Base-by-base conservation (phyloP, 441 rosid species). In the Omphalea diandra region DNA sequence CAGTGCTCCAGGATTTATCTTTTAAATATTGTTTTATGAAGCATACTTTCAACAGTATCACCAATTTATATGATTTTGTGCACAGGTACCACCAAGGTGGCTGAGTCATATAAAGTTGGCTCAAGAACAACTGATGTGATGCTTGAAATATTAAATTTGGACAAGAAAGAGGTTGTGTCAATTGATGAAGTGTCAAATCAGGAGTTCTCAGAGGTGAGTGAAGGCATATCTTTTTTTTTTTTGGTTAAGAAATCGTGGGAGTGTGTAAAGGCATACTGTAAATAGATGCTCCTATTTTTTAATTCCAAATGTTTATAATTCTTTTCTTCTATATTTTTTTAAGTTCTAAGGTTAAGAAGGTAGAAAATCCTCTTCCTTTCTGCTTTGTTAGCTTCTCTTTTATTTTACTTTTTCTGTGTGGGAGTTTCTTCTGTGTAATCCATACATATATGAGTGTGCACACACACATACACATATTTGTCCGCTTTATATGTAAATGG, bases 171-270 rank as follows among this genome's bases (percentile, higher is more conserved):
- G 83, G 77, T 85, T 71, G 71, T 91, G 67, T 80, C 96, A 54
- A 86, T 96, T 69, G 83, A 86, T 77, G 90, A 67, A 63, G 85
- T 96, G 72, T 93, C 99, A 68, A 83, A 90, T 78, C 92, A 96
- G 73, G 91, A 91, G 57, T 90, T 96, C 83, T 83, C 98, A 54
- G 92, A 91, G 99, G 99, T 96, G 77, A 80, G 68, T 73, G 53
- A 71, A 55, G 52, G 44, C 53, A 29, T 58, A 35, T 36, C 7
- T 17, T 18, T 22, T 9, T 12, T 11, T 14, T 26, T 18, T 17
- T 36, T 20, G 4, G n/a, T 38, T 20, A n/a, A n/a, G n/a, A n/a
- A n/a, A n/a, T 10, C 5, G 9, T 60, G 47, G 92, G 90, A 98
- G 97, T 96, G 79, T 79, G 66, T 73, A 53, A 71, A 62, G 43